Evolutionary conservation across 805 yeast species (phyloP).

Genomic region (Ogataea neopini): DNA sequence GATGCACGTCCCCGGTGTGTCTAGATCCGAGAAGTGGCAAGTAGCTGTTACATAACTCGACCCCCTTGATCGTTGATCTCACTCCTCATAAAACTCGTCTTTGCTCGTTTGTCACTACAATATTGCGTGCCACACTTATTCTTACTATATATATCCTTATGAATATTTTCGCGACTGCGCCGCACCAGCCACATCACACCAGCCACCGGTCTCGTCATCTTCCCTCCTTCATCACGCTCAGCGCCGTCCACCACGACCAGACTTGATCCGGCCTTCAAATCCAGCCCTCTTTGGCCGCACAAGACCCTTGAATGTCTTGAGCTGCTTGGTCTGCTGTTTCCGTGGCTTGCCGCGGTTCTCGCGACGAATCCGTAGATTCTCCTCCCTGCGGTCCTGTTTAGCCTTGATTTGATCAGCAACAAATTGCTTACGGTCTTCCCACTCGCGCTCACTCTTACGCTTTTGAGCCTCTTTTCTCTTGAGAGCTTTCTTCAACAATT

Average conservation of each 20-base stretch:
- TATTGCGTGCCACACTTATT: background rate
- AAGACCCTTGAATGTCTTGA: slow-evolving; percentile 60
- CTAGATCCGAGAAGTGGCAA: too few relatives aligned
- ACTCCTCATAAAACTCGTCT: background rate
- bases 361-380: slow-evolving; percentile 79
- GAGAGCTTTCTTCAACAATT: slow-evolving; percentile 78
- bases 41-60: too few relatives aligned
- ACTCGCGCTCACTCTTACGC: slow-evolving; percentile 83
- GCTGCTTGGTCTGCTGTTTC: slow-evolving; percentile 68
- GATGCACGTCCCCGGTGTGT: too few relatives aligned
- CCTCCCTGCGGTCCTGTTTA: slow-evolving; percentile 86
- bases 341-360: slow-evolving; percentile 83
- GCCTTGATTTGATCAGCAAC: slow-evolving; percentile 75
- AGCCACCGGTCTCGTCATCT: too few relatives aligned
- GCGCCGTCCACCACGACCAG: slow-evolving; percentile 20
- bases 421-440: slow-evolving; percentile 85
- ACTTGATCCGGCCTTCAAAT: slow-evolving; percentile 65
- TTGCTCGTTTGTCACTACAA: background rate
- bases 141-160: background rate
- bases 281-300: slow-evolving; percentile 69
- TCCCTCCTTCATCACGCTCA: too few relatives aligned
- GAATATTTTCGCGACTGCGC: background rate
- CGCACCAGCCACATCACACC: slow-evolving; percentile 4
- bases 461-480: slow-evolving; percentile 82
- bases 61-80: too few relatives aligned